phyloP scores from a whole-genome alignment of 192 early-diverging fungal genomes.

The Coemansia sp. region DNA sequence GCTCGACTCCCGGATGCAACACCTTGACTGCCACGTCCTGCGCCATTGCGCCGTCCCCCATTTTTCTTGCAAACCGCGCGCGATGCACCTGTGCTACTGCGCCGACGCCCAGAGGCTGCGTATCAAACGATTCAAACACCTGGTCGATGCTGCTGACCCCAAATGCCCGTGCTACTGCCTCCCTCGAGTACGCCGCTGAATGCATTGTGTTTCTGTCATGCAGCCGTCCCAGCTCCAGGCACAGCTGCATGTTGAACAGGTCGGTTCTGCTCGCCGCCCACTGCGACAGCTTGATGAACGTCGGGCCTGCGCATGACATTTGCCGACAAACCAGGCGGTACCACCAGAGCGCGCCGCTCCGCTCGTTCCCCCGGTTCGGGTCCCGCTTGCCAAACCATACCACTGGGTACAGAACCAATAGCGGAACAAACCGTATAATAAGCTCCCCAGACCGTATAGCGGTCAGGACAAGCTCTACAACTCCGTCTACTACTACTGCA shows the following conservation, averaged over 20 bases:
- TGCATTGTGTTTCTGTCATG: slow-evolving; percentile 84
- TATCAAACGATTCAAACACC: slow-evolving; percentile 77
- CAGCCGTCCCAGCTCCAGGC: slow-evolving; percentile 70
- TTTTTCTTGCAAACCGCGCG: slow-evolving; percentile 13
- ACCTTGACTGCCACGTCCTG: slow-evolving; percentile 83
- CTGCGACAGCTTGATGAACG: slow-evolving; percentile 96
- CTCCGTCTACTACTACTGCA: slow-evolving; percentile 16
- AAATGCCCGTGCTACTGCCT: slow-evolving; percentile 64
- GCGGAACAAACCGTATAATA: slow-evolving; percentile 68
- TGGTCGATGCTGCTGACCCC: slow-evolving; percentile 64
- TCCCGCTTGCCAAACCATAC: slow-evolving; percentile 58
- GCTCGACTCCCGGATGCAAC: slow-evolving; percentile 77
- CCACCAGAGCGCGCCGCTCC: slow-evolving; percentile 78
- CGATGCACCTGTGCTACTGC: slow-evolving; percentile 90
- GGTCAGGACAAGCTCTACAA: slow-evolving; percentile 26
- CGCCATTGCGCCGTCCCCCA: slow-evolving; percentile 28
- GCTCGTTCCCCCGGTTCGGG: slow-evolving; percentile 55
- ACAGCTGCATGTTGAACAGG: slow-evolving; percentile 76
- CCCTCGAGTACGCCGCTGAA: slow-evolving; percentile 64
- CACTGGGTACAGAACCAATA: slow-evolving; percentile 59
- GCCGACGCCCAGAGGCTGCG: slow-evolving; percentile 82
- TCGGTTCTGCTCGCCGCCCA: slow-evolving; percentile 93
- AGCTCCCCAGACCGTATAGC: slow-evolving; percentile 62
- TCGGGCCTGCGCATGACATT: slow-evolving; percentile 87
- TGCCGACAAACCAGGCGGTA: slow-evolving; percentile 72